phyloP scores from a whole-genome alignment of 371 early-diverging fungal genomes.

The Circinella minor region DNA sequence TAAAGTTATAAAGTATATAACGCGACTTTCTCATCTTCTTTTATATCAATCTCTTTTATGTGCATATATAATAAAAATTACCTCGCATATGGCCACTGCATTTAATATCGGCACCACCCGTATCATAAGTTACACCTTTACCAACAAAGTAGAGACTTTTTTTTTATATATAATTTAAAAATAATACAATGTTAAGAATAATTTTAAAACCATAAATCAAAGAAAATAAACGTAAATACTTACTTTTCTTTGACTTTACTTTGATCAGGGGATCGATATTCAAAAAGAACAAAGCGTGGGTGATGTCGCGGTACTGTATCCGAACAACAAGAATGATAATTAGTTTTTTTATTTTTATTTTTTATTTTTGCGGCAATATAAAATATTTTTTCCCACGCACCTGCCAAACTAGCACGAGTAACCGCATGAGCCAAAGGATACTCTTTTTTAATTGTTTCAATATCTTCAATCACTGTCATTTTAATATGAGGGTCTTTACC shows the following conservation, averaged over 20 bases:
- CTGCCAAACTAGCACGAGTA: constrained; percentile 74
- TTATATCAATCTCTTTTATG: not conserved
- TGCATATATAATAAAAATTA: not conserved
- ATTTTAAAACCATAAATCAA: not conserved
- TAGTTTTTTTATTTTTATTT: not conserved
- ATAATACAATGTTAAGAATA: not conserved
- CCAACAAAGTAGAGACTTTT: constrained; percentile 83
- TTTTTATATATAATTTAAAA: not conserved
- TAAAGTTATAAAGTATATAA: too few relatives aligned
- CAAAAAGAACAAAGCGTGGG: constrained; percentile 81
- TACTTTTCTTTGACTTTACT: constrained; percentile 83
- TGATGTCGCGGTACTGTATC: constrained; percentile 67
- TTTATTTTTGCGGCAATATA: not conserved
- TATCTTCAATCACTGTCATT: constrained; percentile 69
- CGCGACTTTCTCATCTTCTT: too few relatives aligned
- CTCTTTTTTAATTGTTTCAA: constrained; percentile 70
- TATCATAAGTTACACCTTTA: constrained; percentile 92
- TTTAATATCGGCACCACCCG: constrained; percentile 91
- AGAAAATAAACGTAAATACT: constrained; percentile 19
- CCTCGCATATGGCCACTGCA: constrained; percentile 85
- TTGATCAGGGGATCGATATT: constrained; percentile 79
- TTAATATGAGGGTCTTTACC: constrained; percentile 55
- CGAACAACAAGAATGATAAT: not conserved
- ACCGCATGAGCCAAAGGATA: constrained; percentile 89
- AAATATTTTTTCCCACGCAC: constrained; percentile 22